Conservation (phyloP, 2,329 filamentous ascomycete genomes). For the Chaetomium strumarium region DNA sequence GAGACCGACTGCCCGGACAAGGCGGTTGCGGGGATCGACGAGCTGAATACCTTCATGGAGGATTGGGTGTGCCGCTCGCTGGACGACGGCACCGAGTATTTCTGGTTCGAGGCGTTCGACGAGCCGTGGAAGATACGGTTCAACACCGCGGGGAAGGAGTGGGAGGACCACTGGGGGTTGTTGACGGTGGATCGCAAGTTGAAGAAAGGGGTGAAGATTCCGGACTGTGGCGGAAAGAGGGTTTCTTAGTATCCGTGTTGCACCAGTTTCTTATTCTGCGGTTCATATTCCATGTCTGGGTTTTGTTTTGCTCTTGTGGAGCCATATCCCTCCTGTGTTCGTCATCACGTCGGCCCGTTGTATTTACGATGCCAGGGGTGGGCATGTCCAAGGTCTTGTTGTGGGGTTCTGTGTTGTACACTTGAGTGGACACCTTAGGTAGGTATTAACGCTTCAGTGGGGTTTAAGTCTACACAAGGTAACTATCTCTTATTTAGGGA, state of each 20-base stretch:
- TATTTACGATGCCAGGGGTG: too few relatives aligned
- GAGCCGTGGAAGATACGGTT: constrained; percentile 88
- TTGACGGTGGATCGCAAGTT: constrained; percentile 80
- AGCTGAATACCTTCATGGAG: constrained; percentile 81
- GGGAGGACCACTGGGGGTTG: constrained; percentile 95
- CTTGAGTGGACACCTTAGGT: too few relatives aligned
- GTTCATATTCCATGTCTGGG: neutral
- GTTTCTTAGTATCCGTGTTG: constrained; percentile 32
- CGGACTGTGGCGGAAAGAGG: constrained; percentile 75
- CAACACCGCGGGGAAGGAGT: constrained; percentile 62
- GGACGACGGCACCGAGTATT: constrained; percentile 81
- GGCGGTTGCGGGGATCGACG: constrained; percentile 69
- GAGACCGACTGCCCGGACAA: constrained; percentile 54
- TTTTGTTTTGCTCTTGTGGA: neutral
- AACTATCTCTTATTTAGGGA: too few relatives aligned
- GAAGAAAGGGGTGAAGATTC: constrained; percentile 78
- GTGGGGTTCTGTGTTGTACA: neutral
- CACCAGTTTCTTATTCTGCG: neutral
- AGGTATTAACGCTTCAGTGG: too few relatives aligned
- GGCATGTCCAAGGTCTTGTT: neutral
- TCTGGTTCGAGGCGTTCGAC: constrained; percentile 97
- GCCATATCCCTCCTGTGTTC: neutral
- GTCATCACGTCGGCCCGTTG: too few relatives aligned
- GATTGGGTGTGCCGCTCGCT: constrained; percentile 79
- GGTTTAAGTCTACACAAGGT: too few relatives aligned